Evolutionary conservation across 1,284 basidiomycete genomes (phyloP), one percentile per base, ranked within the genome.

Genomic region (Cerrena zonata): DNA sequence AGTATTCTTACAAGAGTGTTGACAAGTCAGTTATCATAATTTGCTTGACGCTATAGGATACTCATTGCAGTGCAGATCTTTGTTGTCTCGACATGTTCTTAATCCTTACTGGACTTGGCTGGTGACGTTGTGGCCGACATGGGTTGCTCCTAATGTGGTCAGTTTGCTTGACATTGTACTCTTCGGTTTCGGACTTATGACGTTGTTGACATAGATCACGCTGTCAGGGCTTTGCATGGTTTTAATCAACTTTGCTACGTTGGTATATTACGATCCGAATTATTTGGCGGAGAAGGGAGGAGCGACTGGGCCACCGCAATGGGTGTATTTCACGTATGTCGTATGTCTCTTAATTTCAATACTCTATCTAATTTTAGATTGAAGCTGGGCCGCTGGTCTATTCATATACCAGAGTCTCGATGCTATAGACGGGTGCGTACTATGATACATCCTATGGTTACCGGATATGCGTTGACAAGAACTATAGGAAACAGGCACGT

Each of bases 101-200:
- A 84, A 85, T 48, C 93, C 91, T 1, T 98, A 89, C 71, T 99
- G 95, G 95, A 94, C 79, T 55, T 89, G 89, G 87, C 85, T 98
- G 56, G 91, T 98, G 46, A 90, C 84, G 13, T 76, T 94, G 30
- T 96, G 94, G 81, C 96, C 95, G 0, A 75, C 78, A 47, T 85
- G 71, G 44, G 75, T 98, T 19, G 95, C 96, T 0, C 96, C 96
- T 2, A 99, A 99, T 72, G 80, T 85, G 47, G 93, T 94, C 61
- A 57, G 85, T 51, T 25, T 19, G 13, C n/a, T 10, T 27, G 15
- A 4, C 19, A 11, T 36, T n/a, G n/a, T 10, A 40, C 4, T 11
- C 5, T n/a, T n/a, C n/a, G n/a, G n/a, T n/a, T n/a, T n/a, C n/a
- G n/a, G n/a, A n/a, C n/a, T n/a, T n/a, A 11, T 23, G 43, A 19